phyloP scores from a whole-genome alignment of 441 rosid species.

The Jatropha multifida region DNA sequence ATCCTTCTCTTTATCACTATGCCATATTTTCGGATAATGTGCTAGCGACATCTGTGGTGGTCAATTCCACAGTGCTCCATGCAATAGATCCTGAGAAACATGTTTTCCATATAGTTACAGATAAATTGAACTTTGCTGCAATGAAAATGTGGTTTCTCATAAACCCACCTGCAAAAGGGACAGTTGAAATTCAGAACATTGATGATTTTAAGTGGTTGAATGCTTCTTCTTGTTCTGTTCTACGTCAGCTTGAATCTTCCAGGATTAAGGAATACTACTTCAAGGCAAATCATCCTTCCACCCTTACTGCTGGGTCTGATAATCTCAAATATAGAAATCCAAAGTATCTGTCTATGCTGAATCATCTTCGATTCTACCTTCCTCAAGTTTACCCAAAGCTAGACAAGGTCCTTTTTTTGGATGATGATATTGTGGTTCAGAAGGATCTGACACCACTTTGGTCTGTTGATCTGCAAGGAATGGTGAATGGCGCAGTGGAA shows the following conservation, averaged over 20 bases:
- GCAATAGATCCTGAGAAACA: slow-evolving; percentile 75
- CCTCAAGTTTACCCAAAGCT: slow-evolving; percentile 94
- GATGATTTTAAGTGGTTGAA: slow-evolving; percentile 94
- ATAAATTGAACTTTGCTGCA: slow-evolving; percentile 80
- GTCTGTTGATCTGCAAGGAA: slow-evolving; percentile 78
- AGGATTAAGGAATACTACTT: slow-evolving; percentile 90
- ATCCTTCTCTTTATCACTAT: slow-evolving; percentile 80
- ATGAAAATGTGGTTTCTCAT: slow-evolving; percentile 94
- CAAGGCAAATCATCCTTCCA: slow-evolving; percentile 83
- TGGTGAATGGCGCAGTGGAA: slow-evolving; percentile 97
- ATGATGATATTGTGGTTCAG: slow-evolving; percentile 95
- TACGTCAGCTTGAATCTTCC: slow-evolving; percentile 92
- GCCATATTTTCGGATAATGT: slow-evolving; percentile 95
- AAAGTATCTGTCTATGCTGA: slow-evolving; percentile 94
- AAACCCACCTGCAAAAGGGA: slow-evolving; percentile 65
- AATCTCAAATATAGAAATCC: slow-evolving; percentile 94
- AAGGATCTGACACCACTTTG: slow-evolving; percentile 91
- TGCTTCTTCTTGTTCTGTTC: slow-evolving; percentile 92
- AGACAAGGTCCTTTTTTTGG: slow-evolving; percentile 82
- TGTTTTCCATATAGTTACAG: slow-evolving; percentile 92
- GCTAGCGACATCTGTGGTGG: slow-evolving; percentile 89
- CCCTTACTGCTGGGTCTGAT: slow-evolving; percentile 73
- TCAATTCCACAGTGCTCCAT: slow-evolving; percentile 77
- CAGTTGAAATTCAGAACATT: slow-evolving; percentile 73
- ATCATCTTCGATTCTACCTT: slow-evolving; percentile 95